A percentile compares a stretch with the other conserved stretches of the same genome.
These are phyloP conservation scores for Lactarius vividus DNA, from an alignment of 768 basidiomycete genomes.

Conservation along the genomic window DNA sequence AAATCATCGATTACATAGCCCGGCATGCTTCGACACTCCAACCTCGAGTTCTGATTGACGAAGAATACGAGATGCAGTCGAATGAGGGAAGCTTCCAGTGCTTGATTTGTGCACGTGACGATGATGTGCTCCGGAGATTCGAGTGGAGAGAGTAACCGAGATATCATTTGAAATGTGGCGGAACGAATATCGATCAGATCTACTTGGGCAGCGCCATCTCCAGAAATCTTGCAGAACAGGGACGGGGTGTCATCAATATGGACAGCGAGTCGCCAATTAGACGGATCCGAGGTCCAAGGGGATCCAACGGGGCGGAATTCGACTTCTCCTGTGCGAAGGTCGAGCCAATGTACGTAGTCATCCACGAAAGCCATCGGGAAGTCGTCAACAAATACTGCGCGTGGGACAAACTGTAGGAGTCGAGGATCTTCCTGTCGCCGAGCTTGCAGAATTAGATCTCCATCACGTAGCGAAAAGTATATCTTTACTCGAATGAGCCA, in stretches of 20 bases:
- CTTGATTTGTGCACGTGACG: too few species aligned
- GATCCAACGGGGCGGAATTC: constrained; percentile 30
- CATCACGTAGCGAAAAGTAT: background rate
- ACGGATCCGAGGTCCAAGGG: constrained; percentile 30
- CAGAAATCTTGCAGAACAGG: background rate
- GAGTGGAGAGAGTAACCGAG: too few species aligned
- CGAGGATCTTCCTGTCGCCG: background rate
- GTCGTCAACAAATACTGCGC: constrained; percentile 31
- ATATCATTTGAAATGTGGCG: too few species aligned
- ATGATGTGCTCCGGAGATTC: too few species aligned
- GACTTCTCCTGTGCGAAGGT: constrained; percentile 28
- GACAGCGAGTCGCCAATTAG: background rate
- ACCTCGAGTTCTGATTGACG: too few species aligned
- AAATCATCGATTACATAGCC: too few species aligned
- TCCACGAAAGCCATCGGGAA: constrained; percentile 33
- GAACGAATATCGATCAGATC: too few species aligned
- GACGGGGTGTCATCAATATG: background rate
- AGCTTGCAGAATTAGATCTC: background rate
- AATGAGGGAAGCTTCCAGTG: too few species aligned
- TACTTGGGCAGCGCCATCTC: too few species aligned
- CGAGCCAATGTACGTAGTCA: constrained; percentile 36
- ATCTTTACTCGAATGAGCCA: background rate
- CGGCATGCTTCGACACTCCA: too few species aligned
- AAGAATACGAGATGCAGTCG: too few species aligned
- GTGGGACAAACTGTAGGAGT: constrained; percentile 36